Base-by-base conservation (phyloP, 257 asterid genomes). In the Rubia yunnanensis region DNA sequence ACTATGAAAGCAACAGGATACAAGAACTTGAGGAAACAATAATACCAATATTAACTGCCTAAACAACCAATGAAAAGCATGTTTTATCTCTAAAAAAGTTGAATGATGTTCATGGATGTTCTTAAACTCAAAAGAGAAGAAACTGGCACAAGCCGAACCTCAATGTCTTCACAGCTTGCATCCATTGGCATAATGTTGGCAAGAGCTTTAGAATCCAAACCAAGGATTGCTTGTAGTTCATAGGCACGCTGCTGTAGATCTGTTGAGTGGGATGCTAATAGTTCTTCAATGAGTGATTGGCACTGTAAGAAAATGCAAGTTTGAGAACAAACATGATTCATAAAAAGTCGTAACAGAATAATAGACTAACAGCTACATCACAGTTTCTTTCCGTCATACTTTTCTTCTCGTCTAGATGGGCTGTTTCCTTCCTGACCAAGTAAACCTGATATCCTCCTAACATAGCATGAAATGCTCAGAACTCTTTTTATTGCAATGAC, bases 241-340 rank as follows among this genome's bases (percentile, higher is more conserved):
- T 90, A 90, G 58, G 95, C 99, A 72, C 99, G 97, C 83, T 94
- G 97, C 83, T 94, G 99, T 73, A 94, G 85, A 77, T 90, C 97
- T 10, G 99, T 94, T 54, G 97, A 94, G 79, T 85, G 82, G 50
- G 97, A 90, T 67, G 95, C 95, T 76, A 91, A 70, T 81, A 85
- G 62, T 73, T 86, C 99, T 66, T 90, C 99, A 44, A 88, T 79
- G 75, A 94, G 74, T 27, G 96, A 83, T 70, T 94, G 96, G 73
- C 99, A 90, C 97, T 94, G 90, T 69, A 76, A 66, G 59, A 62
- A 36, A 54, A 64, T 56, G 15, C 69, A 69, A 15, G 61, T 76
- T 55, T 31, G 67, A 71, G 75, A 64, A 59, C 62, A 20, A 30
- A 28, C 52, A 44, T 55, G 34, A 10, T 7, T 9, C 13, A 31